Conservation (phyloP, 805 yeast species). For the Lipomyces yamanashiensis region DNA sequence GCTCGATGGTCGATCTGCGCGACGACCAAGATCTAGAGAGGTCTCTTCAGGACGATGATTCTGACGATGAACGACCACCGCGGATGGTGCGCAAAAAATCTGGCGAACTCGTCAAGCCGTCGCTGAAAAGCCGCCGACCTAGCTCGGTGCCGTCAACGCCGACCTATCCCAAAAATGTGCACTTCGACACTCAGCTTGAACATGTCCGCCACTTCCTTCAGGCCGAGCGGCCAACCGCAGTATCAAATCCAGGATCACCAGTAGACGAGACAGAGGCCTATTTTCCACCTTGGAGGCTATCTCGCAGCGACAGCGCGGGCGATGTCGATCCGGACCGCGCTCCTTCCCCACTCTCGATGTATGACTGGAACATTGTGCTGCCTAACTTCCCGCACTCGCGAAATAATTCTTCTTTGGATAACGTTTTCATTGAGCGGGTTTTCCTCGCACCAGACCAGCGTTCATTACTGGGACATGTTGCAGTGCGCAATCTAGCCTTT, state of each 20-base stretch:
- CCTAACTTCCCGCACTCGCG: conserved; percentile 43
- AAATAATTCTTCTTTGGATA: background rate
- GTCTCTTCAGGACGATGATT: conserved; percentile 19
- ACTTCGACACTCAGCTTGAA: conserved; percentile 65
- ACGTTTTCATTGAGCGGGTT: conserved; percentile 68
- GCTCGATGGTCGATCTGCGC: conserved; percentile 32
- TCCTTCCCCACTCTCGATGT: conserved; percentile 30
- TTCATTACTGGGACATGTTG: conserved; percentile 70
- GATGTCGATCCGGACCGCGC: conserved; percentile 11
- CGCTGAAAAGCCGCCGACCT: conserved; percentile 55
- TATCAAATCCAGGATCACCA: conserved; percentile 71
- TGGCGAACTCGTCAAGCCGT: conserved; percentile 83
- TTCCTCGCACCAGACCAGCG: conserved; percentile 63
- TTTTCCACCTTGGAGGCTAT: conserved; percentile 34
- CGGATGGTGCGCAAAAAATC: conserved; percentile 75
- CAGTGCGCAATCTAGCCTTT: conserved; percentile 75
- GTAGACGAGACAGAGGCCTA: conserved; percentile 46
- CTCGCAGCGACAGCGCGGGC: background rate
- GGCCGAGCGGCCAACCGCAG: conserved; percentile 76
- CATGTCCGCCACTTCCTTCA: conserved; percentile 74
- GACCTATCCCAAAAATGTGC: conserved; percentile 75
- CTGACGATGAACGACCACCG: conserved; percentile 17
- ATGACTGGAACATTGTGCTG: conserved; percentile 43
- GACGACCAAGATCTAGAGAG: background rate
- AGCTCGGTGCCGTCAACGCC: conserved; percentile 49